Base-by-base conservation (phyloP, 2,329 filamentous ascomycete genomes). In the Tolypocladium guangdongense region DNA sequence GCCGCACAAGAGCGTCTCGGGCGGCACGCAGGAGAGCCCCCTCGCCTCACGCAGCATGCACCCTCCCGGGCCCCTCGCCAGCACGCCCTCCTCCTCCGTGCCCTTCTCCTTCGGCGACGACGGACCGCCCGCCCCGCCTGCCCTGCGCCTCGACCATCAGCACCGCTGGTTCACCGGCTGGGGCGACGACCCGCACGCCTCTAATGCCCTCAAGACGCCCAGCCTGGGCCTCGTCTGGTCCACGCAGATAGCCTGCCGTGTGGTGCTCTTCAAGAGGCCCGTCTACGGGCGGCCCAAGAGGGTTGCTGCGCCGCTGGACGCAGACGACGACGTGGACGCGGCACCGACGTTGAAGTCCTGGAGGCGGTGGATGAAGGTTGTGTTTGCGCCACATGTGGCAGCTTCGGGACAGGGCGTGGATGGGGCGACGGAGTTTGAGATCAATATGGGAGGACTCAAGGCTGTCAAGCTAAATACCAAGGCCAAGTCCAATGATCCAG, bases 81-180 rank as follows among this genome's bases (percentile, higher is more conserved):
- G 56, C 50, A 65, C 71, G 48, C 71, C 70, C 3, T 68, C 69
- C 10, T 74, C 74, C 22, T 74, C 74, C 27, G 63, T 69, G 50
- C 65, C 72, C 4, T 67, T 69, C 53, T 59, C 63, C 5, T 52
- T 63, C 5, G 58, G 61, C 3, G 66, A 67, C 46, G 54, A 61
- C 11, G 63, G 62, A 3, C 65, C 67, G 2, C 66, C 68, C 16
- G 63, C 67, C 1, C 71, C 71, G 0, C 69, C 77, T 14, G 81
- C 84, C 0, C 75, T 96, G 38, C 79, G 82, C 35, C 80, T 96
- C 10, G 86, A 95, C 61, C 88, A 96, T 68, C 92, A 97, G 69
- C 90, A 96, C 67, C 81, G 88, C 45, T 96, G 91, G 82, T 95
- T 96, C 71, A 95, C 91, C 4, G 91, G 93, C 58, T 96, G 93